A percentile compares a stretch with the other conserved stretches of the same genome.
Conservation (phyloP, 176 grass and related monocot genomes). For the Musa acuminata region DNA sequence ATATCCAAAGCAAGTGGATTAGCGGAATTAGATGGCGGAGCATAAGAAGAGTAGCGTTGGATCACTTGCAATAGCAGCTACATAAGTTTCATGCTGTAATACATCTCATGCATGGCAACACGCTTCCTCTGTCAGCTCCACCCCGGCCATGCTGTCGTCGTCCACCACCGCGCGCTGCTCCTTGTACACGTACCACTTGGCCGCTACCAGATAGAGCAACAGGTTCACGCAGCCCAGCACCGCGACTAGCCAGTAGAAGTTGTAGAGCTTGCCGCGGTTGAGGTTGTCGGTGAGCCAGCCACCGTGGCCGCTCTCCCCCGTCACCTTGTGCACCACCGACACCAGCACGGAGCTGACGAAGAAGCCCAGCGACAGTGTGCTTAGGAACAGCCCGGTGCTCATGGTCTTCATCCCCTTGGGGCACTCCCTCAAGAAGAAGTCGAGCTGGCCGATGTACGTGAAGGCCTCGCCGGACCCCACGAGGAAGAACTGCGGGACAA, state of each 20-base stretch:
- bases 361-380: constrained; percentile 8
- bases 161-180: not conserved
- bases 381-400: constrained; percentile 16
- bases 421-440: constrained; percentile 10
- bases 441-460: constrained; percentile 9
- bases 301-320: not conserved
- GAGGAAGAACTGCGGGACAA: constrained; percentile 8
- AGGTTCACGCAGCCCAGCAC: not conserved
- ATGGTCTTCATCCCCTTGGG: constrained; percentile 18
- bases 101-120: constrained; percentile 1
- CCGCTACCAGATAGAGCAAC: not conserved
- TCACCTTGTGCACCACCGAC: constrained; percentile 8
- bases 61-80: too few species aligned
- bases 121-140: constrained; percentile 4
- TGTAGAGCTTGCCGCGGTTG: constrained; percentile 8
- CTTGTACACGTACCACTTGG: constrained; percentile 7
- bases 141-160: not conserved
- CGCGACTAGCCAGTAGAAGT: constrained; percentile 15
- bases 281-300: constrained; percentile 13
- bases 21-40: not conserved
- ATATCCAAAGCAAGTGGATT: too few species aligned
- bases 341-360: constrained; percentile 12
- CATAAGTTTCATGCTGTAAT: too few species aligned
- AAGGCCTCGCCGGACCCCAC: constrained; percentile 5
- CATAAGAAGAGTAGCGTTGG: too few species aligned